Evolutionary conservation across 2,329 filamentous ascomycete genomes (phyloP).

Genomic region (Pleoardoris graminearum): DNA sequence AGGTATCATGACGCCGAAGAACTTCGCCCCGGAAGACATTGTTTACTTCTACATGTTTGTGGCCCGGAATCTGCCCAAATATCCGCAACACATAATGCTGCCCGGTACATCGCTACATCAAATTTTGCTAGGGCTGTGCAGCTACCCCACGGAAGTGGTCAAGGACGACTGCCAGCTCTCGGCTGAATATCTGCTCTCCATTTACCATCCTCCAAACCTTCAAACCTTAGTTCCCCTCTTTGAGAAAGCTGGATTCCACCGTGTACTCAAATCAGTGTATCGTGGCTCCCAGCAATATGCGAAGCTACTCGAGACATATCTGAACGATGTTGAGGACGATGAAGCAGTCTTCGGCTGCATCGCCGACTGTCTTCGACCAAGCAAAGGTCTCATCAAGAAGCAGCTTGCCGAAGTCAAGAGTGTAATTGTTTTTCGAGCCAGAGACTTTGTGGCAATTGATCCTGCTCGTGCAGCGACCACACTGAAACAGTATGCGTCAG

Average conservation of each 20-base stretch:
- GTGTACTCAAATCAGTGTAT: constrained; percentile 89
- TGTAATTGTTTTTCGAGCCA: constrained; percentile 67
- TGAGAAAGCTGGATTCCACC: constrained; percentile 79
- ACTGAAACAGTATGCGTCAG: constrained; percentile 63
- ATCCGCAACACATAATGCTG: constrained; percentile 90
- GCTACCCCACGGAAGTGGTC: constrained; percentile 77
- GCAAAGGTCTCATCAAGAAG: constrained; percentile 65
- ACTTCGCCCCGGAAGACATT: constrained; percentile 78
- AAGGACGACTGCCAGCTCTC: constrained; percentile 96
- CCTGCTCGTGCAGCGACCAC: constrained; percentile 66
- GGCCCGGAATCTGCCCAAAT: constrained; percentile 92
- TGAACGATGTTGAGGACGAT: constrained; percentile 80
- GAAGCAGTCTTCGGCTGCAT: constrained; percentile 79
- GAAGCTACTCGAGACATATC: constrained; percentile 76
- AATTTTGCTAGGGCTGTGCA: constrained; percentile 80
- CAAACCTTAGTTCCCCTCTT: constrained; percentile 76
- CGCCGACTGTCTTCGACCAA: constrained; percentile 69
- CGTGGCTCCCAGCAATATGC: constrained; percentile 77
- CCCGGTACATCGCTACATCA: constrained; percentile 83
- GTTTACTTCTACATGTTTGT: constrained; percentile 99
- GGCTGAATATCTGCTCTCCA: constrained; percentile 88
- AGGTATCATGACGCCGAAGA: constrained; percentile 79
- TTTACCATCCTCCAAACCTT: constrained; percentile 87
- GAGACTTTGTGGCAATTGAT: constrained; percentile 68
- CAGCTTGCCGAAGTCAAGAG: constrained; percentile 72